These are phyloP conservation scores for Polygonum aviculare DNA, from an alignment of 148 eudicot genomes.

Conservation along the genomic window DNA sequence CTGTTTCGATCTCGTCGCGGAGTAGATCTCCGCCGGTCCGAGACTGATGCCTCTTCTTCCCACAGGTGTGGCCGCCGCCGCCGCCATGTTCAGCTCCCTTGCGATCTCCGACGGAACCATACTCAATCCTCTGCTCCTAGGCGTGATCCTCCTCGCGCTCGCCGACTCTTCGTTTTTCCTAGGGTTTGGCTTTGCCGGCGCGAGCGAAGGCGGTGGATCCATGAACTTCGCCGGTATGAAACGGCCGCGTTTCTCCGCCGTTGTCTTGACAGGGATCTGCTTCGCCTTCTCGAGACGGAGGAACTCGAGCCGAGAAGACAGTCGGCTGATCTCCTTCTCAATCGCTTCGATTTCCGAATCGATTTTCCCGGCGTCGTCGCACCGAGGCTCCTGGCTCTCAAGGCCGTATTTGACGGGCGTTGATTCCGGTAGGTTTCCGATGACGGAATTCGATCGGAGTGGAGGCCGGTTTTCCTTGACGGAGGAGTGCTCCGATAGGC, in stretches of 20 bases:
- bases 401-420: not conserved
- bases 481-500: constrained; percentile 19
- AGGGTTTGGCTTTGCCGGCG: constrained; percentile 21
- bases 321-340: constrained; percentile 53
- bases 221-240: constrained; percentile 55
- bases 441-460: constrained; percentile 26
- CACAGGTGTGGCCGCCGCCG: constrained; percentile 11
- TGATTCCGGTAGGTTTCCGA: constrained; percentile 18
- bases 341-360: constrained; percentile 76
- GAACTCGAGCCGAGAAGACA: constrained; percentile 49
- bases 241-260: constrained; percentile 39
- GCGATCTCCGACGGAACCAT: constrained; percentile 64
- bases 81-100: constrained; percentile 18
- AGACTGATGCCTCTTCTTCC: constrained; percentile 50
- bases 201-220: constrained; percentile 24
- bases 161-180: constrained; percentile 34
- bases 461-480: constrained; percentile 17
- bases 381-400: constrained; percentile 10
- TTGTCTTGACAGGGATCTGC: constrained; percentile 27
- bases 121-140: constrained; percentile 55
- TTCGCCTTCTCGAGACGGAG: constrained; percentile 50
- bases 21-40: constrained; percentile 54
- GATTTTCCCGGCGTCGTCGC: constrained; percentile 39
- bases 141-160: constrained; percentile 30
- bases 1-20: constrained; percentile 28